Evolutionary conservation across 139 green algal genomes (phyloP).

Genomic region (Asterochloris sp.): DNA sequence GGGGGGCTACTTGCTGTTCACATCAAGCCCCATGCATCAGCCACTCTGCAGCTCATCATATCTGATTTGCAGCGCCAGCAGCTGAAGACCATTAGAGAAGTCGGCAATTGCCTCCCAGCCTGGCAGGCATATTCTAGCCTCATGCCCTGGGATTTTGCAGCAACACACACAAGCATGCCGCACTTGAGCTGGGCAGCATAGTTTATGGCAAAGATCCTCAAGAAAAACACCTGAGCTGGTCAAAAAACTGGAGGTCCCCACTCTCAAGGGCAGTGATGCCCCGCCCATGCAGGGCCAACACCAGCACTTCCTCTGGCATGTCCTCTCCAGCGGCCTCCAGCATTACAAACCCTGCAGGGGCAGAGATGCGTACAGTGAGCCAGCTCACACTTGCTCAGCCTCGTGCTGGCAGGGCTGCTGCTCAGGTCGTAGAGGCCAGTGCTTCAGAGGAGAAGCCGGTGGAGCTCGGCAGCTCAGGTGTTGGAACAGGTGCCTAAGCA

Average conservation of each 20-base stretch:
- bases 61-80: neutral
- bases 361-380: neutral
- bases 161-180: neutral
- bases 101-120: no score
- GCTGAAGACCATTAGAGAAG: neutral
- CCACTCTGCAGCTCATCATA: no score
- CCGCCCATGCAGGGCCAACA: neutral
- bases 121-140: neutral
- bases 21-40: neutral
- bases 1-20: neutral
- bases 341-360: neutral
- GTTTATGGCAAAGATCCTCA: neutral
- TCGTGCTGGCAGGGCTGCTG: neutral
- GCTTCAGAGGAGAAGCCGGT: neutral
- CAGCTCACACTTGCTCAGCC: neutral
- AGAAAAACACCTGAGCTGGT: neutral
- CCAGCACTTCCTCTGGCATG: neutral
- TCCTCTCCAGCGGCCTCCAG: constrained; percentile 3
- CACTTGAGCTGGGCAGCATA: neutral
- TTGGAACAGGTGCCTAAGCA: neutral
- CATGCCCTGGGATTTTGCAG: neutral
- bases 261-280: neutral
- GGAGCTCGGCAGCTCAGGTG: neutral
- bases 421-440: neutral
- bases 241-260: neutral